A percentile compares a stretch with the other conserved stretches of the same genome.
These are phyloP conservation scores for Artemisia argyi DNA, from an alignment of 129 eudicot species.

Conservation along the genomic window DNA sequence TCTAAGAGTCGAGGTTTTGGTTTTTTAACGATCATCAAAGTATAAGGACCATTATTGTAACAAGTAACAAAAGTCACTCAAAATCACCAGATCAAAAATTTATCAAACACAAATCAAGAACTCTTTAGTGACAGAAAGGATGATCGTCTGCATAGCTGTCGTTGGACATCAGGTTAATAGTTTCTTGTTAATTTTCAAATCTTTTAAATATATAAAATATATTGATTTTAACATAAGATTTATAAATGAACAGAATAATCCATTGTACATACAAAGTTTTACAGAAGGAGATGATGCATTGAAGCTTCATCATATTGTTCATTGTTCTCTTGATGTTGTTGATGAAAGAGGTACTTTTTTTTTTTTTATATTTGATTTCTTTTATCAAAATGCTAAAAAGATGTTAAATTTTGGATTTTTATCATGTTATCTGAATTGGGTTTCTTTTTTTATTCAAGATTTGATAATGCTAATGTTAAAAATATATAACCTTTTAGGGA, in stretches of 20 bases:
- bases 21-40: too few species aligned
- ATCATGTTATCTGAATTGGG: background rate
- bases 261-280: conserved; percentile 89
- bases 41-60: too few species aligned
- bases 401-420: background rate
- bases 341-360: conserved; percentile 92
- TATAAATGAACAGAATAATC: conserved; percentile 68
- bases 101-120: background rate
- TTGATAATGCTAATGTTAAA: background rate
- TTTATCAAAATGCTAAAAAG: background rate
- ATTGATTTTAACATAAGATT: background rate
- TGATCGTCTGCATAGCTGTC: conserved; percentile 96
- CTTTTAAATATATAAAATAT: background rate
- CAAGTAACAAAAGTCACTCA: background rate
- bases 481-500: background rate
- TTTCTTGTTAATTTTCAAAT: background rate
- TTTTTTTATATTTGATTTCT: background rate
- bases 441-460: background rate
- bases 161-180: conserved; percentile 92
- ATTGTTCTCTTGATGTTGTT: conserved; percentile 95
- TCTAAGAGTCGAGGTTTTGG: too few species aligned
- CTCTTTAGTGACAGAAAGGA: conserved; percentile 33
- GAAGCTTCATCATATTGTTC: conserved; percentile 96
- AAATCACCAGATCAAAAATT: background rate
- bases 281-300: conserved; percentile 96